Base-by-base conservation (phyloP, 2,329 filamentous ascomycete genomes). In the Mycosphaerella sp. region DNA sequence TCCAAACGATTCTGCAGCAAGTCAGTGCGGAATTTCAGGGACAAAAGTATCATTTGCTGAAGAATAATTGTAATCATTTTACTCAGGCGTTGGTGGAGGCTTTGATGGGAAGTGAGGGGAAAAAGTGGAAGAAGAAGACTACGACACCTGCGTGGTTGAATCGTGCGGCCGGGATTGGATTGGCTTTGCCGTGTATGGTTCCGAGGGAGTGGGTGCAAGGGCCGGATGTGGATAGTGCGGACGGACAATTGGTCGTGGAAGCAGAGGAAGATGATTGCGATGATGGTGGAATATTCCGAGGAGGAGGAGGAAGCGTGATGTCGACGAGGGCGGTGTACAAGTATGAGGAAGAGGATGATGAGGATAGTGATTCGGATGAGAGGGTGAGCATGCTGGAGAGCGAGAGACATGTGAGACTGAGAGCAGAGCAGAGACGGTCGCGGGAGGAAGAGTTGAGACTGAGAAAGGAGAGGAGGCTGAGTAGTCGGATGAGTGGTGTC, bases 51-150 rank as follows among this genome's bases (percentile, higher is more conserved):
- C 92, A 93, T 65, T 79, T 95, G 11, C 77, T 95, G 43, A 89
- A 84, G 17, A 83, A 83, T 63, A 95, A 95, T 70, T 95, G 89
- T 78, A 95, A 95, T 69, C 89, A 95, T 69, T 95, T 95, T 69
- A 92, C 88, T 2, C 83, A 82, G 17, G 82, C 86, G 64, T 78
- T 95, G 14, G 90, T 86, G 70, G 77, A 85, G 67, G 81, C 80
- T 61, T 77, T 95, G 51, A 92, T 87, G 1, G 84, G 5, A 79
- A 81, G 44, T 74, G 1, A 17, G 14, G 14, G 1, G 14, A 17
- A 17, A 1, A 17, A 17, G n/a, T n/a, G n/a, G 14, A 17, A 1
- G 14, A 17, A 17, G 14, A 17, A 17, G 14, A 17, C 14, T 17
- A 17, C 82, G 1, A 86, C 86, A 0, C 89, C 89, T 0, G 72